Evolutionary conservation across 768 basidiomycete species (phyloP).

Genomic region (Termitomyces sp.): DNA sequence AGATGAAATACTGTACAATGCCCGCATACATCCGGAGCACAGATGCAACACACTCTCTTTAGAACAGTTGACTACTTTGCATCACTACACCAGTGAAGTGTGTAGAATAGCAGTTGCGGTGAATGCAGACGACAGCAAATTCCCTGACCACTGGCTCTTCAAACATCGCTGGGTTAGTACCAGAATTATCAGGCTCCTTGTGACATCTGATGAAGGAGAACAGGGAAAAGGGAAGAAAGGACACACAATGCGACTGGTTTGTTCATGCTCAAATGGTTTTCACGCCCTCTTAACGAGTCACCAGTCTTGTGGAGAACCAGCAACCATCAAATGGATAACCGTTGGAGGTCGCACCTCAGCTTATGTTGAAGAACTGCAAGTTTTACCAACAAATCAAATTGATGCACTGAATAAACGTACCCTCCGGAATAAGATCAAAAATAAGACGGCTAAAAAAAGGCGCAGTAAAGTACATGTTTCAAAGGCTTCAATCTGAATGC

Average conservation of each 20-base stretch:
- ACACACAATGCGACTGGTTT: constrained; percentile 43
- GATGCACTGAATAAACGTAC: constrained; percentile 1
- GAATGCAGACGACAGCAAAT: constrained; percentile 63
- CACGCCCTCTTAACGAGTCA: not conserved
- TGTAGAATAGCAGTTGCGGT: constrained; percentile 58
- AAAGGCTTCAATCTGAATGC: not conserved
- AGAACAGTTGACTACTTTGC: constrained; percentile 42
- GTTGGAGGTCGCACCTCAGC: constrained; percentile 78
- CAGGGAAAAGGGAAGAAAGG: constrained; percentile 56
- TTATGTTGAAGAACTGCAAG: constrained; percentile 59
- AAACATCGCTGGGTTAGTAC: constrained; percentile 58
- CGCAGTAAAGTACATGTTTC: not conserved
- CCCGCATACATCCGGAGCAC: constrained; percentile 68
- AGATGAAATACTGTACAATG: constrained; percentile 75
- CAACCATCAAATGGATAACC: constrained; percentile 68
- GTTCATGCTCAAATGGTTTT: constrained; percentile 5
- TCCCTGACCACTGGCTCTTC: constrained; percentile 66
- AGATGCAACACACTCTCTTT: constrained; percentile 50
- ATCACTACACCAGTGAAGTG: constrained; percentile 48
- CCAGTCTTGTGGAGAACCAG: constrained; percentile 64
- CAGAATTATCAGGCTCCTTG: constrained; percentile 1
- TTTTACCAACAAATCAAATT: constrained; percentile 13
- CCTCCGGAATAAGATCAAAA: no score
- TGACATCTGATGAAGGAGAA: not conserved
- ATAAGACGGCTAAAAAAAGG: not conserved